Evolutionary conservation across 345 rosid genomes (phyloP).

Genomic region (Camelina neglecta): DNA sequence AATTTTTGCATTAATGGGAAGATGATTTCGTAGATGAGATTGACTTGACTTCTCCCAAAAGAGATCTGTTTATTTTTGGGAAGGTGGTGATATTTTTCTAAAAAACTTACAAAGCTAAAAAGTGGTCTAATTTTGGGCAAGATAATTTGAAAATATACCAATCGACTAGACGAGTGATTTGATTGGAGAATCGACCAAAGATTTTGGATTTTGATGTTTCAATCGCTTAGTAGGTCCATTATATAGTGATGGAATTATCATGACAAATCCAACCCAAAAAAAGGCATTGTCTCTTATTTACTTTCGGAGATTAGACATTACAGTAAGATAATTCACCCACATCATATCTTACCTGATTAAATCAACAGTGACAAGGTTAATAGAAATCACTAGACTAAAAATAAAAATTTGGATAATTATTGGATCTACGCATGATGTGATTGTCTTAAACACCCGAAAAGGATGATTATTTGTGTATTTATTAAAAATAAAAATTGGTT

Average conservation of each 20-base stretch:
- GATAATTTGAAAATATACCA: slow-evolving; percentile 24
- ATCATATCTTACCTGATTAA: not conserved
- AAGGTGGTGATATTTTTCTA: not conserved
- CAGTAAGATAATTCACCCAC: not conserved
- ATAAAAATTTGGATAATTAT: too few relatives aligned
- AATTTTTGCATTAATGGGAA: slow-evolving; percentile 15
- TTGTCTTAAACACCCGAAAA: too few relatives aligned
- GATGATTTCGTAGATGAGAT: not conserved
- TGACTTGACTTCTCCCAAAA: slow-evolving; percentile 16
- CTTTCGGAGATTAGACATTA: slow-evolving; percentile 8
- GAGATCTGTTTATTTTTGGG: not conserved
- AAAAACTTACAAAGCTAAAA: not conserved
- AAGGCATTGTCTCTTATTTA: slow-evolving; percentile 6
- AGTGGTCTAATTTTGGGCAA: slow-evolving; percentile 10
- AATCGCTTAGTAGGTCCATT: slow-evolving; percentile 32
- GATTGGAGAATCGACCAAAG: slow-evolving; percentile 36
- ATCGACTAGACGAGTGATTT: slow-evolving; percentile 31
- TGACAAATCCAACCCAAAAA: slow-evolving; percentile 11
- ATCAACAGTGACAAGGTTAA: not conserved
- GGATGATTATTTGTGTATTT: too few relatives aligned
- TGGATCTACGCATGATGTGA: too few relatives aligned
- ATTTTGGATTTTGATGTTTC: slow-evolving; percentile 32
- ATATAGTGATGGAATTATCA: slow-evolving; percentile 19
- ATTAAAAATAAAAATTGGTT: too few relatives aligned
- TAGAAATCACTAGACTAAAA: not conserved